phyloP scores from a whole-genome alignment of 148 eudicot genomes.

The Agrostemma githago region DNA sequence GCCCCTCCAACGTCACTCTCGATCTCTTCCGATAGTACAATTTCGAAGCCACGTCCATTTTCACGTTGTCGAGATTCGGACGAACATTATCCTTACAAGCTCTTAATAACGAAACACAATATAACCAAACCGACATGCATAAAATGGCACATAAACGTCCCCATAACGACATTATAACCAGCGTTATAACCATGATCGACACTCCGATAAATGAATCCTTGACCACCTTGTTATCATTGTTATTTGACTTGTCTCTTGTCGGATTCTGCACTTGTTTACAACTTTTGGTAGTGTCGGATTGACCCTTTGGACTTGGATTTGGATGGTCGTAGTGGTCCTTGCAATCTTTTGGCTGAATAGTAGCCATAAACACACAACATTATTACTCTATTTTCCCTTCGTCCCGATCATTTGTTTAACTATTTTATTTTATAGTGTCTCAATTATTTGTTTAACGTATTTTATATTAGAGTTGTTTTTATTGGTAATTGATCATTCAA shows the following conservation, averaged over 20 bases:
- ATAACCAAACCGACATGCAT: constrained; percentile 28
- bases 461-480: too few species aligned
- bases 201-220: constrained; percentile 20
- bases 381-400: not conserved
- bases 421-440: too few species aligned
- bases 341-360: not conserved
- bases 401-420: too few species aligned
- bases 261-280: not conserved
- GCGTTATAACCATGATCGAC: constrained; percentile 15
- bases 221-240: constrained; percentile 1
- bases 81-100: not conserved
- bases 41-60: constrained; percentile 1
- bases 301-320: not conserved
- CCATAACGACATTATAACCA: constrained; percentile 25
- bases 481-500: too few species aligned
- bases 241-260: not conserved
- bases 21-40: constrained; percentile 13
- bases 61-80: not conserved
- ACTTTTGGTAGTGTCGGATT: not conserved
- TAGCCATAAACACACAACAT: not conserved
- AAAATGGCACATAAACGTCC: constrained; percentile 31
- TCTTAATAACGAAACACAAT: constrained; percentile 22
- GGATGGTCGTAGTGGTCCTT: not conserved
- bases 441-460: too few species aligned
- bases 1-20: constrained; percentile 19